Evolutionary conservation across 148 eudicot genomes (phyloP).

Genomic region (Beta vulgaris): DNA sequence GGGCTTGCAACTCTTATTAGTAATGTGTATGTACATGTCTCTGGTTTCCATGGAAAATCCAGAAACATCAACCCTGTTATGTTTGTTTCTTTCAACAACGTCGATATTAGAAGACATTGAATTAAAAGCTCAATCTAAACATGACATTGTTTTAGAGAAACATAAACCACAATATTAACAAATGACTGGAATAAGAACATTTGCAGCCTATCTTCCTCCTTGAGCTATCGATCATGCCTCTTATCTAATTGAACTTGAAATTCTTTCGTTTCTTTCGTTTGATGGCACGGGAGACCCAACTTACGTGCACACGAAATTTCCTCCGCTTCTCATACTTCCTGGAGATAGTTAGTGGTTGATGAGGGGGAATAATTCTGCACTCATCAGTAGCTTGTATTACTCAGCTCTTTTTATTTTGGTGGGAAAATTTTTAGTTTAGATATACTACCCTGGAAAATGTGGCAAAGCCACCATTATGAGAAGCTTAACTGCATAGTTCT

Average conservation of each 20-base stretch:
- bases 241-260: neutral
- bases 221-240: neutral
- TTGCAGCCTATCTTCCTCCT: neutral
- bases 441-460: neutral
- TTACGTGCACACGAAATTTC: too few species aligned
- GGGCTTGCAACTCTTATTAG: too few species aligned
- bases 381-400: too few species aligned
- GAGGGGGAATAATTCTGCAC: neutral
- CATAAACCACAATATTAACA: neutral
- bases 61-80: too few species aligned
- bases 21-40: too few species aligned
- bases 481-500: neutral
- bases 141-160: too few species aligned
- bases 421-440: neutral
- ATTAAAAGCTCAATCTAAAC: too few species aligned
- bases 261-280: neutral
- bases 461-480: conserved; percentile 4
- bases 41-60: too few species aligned
- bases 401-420: neutral
- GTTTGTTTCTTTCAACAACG: too few species aligned
- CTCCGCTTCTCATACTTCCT: neutral
- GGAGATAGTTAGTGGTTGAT: neutral
- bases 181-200: neutral
- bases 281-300: too few species aligned
- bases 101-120: neutral